phyloP scores from a whole-genome alignment of 371 early-diverging fungal species.

The Mortierella polycephala region DNA sequence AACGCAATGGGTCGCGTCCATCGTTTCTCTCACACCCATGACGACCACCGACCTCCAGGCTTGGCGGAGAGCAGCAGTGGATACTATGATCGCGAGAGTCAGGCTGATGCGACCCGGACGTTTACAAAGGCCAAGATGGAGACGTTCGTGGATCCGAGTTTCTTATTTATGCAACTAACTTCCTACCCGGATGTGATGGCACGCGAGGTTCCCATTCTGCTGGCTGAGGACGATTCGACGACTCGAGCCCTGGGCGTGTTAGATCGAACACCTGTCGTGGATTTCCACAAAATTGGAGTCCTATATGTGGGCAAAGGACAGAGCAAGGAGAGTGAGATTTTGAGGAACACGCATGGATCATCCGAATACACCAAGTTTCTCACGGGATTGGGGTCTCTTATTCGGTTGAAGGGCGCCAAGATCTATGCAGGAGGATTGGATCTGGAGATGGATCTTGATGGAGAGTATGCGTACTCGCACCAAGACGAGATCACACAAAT shows the following conservation, averaged over 20 bases:
- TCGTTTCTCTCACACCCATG: conserved; percentile 25
- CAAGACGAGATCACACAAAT: conserved; percentile 88
- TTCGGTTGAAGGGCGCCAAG: conserved; percentile 73
- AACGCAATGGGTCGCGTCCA: conserved; percentile 21
- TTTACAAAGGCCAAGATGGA: conserved; percentile 51
- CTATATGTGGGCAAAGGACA: conserved; percentile 91
- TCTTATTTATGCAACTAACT: conserved; percentile 70
- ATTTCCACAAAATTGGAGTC: conserved; percentile 96
- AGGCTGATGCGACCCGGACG: conserved; percentile 12
- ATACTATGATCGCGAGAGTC: conserved; percentile 39
- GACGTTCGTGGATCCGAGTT: conserved; percentile 69
- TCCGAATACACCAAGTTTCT: conserved; percentile 86
- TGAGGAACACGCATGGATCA: conserved; percentile 88
- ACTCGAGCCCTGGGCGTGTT: conserved; percentile 81
- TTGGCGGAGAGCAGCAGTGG: conserved; percentile 16
- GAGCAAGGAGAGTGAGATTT: conserved; percentile 82
- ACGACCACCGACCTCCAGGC: conserved; percentile 44
- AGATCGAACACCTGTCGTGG: conserved; percentile 90
- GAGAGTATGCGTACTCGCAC: conserved; percentile 85
- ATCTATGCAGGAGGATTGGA: conserved; percentile 93
- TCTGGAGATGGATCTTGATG: conserved; percentile 85
- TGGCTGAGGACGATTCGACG: conserved; percentile 84
- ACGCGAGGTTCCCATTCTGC: conserved; percentile 69
- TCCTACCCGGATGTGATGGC: conserved; percentile 78
- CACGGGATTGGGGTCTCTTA: conserved; percentile 79